phyloP scores from a whole-genome alignment of 805 yeast species.

The Nakazawaea wickerhamii region DNA sequence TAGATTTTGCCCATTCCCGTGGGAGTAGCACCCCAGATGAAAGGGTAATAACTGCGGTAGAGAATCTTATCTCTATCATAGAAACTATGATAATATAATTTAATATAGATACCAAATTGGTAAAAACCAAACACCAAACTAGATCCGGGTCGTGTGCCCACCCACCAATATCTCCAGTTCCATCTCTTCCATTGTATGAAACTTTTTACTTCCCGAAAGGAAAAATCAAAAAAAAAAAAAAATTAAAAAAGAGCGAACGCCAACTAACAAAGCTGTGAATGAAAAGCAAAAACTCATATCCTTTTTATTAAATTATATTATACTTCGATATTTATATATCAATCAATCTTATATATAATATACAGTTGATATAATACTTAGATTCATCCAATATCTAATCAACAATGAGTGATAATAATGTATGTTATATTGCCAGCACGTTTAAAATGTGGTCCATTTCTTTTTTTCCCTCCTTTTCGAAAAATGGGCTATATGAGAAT shows the following conservation, averaged over 20 bases:
- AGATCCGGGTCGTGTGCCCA: too few relatives aligned
- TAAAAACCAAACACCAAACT: background rate
- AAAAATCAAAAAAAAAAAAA: background rate
- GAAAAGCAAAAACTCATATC: too few relatives aligned
- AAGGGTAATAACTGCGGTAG: slow-evolving; percentile 64
- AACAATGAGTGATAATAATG: slow-evolving; percentile 6
- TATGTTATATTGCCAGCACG: background rate
- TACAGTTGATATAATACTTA: background rate
- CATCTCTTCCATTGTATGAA: too few relatives aligned
- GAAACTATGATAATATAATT: background rate
- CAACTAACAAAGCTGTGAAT: too few relatives aligned
- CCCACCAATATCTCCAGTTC: too few relatives aligned
- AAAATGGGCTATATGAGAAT: background rate
- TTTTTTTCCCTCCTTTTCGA: background rate
- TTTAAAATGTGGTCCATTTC: background rate
- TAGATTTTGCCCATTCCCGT: slow-evolving; percentile 89
- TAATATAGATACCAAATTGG: background rate
- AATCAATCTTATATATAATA: background rate
- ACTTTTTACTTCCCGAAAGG: too few relatives aligned
- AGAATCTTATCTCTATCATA: slow-evolving; percentile 40
- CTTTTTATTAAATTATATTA: too few relatives aligned
- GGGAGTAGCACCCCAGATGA: slow-evolving; percentile 59
- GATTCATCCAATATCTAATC: too few relatives aligned
- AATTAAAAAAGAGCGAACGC: background rate
- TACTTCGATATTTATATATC: background rate